Conservation (phyloP, 805 yeast species). For the Lipomyces sp. region DNA sequence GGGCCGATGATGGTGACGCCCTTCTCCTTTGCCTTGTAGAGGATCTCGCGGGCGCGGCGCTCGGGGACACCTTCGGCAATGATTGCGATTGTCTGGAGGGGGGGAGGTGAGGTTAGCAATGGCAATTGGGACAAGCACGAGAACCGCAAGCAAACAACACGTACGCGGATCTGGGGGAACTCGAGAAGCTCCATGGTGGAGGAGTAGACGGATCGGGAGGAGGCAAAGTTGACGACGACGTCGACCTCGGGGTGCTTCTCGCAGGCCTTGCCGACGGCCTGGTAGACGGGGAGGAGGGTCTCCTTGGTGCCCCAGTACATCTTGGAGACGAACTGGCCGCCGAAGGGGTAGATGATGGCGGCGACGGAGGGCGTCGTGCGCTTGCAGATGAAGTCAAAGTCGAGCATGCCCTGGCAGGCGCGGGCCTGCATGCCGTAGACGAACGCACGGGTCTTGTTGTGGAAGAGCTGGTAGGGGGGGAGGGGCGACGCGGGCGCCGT, state of each 20-base stretch:
- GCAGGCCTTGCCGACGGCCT: slow-evolving; percentile 42
- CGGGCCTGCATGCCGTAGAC: slow-evolving; percentile 48
- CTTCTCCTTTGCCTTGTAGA: slow-evolving; percentile 44
- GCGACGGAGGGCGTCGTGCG: slow-evolving; percentile 48
- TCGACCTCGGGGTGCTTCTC: slow-evolving; percentile 48
- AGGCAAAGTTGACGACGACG: slow-evolving; percentile 49
- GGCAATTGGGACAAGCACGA: not conserved
- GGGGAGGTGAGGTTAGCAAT: not conserved
- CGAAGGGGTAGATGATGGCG: slow-evolving; percentile 48
- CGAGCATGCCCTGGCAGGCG: slow-evolving; percentile 50
- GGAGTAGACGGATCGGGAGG: slow-evolving; percentile 47
- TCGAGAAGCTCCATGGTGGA: slow-evolving; percentile 49
- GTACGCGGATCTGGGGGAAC: slow-evolving; percentile 42
- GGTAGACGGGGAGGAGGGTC: slow-evolving; percentile 47
- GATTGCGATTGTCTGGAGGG: slow-evolving; percentile 44
- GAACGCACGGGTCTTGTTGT: slow-evolving; percentile 45
- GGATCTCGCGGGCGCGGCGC: slow-evolving; percentile 49
- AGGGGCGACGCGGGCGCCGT: slow-evolving; percentile 33
- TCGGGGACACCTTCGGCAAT: slow-evolving; percentile 51
- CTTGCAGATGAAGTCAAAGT: slow-evolving; percentile 47
- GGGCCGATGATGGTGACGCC: slow-evolving; percentile 49
- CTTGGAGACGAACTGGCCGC: slow-evolving; percentile 46
- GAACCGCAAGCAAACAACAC: not conserved
- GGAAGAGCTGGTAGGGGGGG: slow-evolving; percentile 42
- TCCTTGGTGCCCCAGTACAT: slow-evolving; percentile 52